These are phyloP conservation scores for Naganishia sp. DNA, from an alignment of 1,284 basidiomycete genomes.

Conservation along the genomic window DNA sequence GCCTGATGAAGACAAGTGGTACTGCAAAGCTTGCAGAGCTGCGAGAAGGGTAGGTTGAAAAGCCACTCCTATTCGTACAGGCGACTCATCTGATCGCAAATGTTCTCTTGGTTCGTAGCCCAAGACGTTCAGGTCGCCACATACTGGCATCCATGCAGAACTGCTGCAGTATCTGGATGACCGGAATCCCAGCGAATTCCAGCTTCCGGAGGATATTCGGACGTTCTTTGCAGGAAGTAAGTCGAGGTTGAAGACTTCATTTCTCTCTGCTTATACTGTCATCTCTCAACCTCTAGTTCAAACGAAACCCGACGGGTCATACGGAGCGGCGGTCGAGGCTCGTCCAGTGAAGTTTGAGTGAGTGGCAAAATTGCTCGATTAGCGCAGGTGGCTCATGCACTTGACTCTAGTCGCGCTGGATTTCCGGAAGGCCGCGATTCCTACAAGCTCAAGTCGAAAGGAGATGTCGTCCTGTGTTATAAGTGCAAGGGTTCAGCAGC, in stretches of 20 bases:
- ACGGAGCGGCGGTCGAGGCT: conserved; percentile 72
- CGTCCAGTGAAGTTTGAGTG: conserved; percentile 71
- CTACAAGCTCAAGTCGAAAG: conserved; percentile 81
- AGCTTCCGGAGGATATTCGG: conserved; percentile 81
- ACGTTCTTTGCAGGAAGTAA: conserved; percentile 70
- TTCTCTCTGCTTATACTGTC: background rate
- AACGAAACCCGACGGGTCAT: conserved; percentile 71
- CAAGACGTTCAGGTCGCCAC: conserved; percentile 6
- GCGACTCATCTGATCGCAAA: background rate
- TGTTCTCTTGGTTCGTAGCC: background rate
- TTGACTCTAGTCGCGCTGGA: conserved; percentile 70
- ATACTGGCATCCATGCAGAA: conserved; percentile 39
- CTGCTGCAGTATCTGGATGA: conserved; percentile 44
- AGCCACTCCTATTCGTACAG: background rate
- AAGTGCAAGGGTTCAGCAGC: conserved; percentile 77
- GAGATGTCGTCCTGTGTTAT: conserved; percentile 81
- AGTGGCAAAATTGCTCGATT: conserved; percentile 39
- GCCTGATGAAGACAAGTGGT: conserved; percentile 87
- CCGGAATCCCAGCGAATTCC: conserved; percentile 67
- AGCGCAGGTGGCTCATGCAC: conserved; percentile 28
- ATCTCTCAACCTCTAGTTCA: conserved; percentile 59
- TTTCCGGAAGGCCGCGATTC: conserved; percentile 89
- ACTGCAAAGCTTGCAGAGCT: conserved; percentile 61
- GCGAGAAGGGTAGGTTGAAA: conserved; percentile 37
- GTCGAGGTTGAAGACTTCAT: conserved; percentile 23